Percentiles rank a stretch among this genome's conserved stretches.
phyloP scores from a whole-genome alignment of 805 yeast genomes.

The Wickerhamomyces xylosicus region DNA sequence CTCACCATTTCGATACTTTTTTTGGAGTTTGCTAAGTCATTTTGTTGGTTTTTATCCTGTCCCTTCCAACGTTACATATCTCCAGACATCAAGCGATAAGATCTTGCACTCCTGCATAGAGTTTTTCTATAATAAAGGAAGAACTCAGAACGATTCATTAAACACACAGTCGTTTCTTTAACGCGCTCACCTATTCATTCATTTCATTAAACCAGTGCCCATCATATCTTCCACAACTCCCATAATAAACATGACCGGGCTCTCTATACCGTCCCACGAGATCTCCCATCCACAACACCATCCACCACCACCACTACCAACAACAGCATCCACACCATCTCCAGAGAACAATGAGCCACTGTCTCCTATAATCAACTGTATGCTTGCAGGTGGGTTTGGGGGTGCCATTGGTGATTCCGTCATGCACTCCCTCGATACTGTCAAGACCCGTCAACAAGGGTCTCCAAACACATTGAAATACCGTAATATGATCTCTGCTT shows the following conservation, averaged over 20 bases:
- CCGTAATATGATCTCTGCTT: constrained; percentile 66
- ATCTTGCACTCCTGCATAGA: too few relatives aligned
- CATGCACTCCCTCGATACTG: constrained; percentile 96
- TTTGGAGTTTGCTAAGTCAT: too few relatives aligned
- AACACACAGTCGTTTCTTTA: too few relatives aligned
- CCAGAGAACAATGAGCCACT: background rate
- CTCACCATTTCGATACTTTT: too few relatives aligned
- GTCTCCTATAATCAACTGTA: constrained; percentile 42
- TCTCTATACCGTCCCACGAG: background rate
- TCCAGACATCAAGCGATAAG: too few relatives aligned
- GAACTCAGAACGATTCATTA: too few relatives aligned
- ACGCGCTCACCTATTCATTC: background rate
- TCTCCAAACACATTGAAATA: constrained; percentile 62
- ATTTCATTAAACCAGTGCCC: background rate
- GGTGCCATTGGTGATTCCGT: constrained; percentile 86
- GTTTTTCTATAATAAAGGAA: too few relatives aligned
- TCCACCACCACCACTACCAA: constrained; percentile 5
- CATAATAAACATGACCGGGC: background rate
- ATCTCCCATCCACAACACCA: constrained; percentile 9
- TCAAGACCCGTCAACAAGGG: constrained; percentile 97
- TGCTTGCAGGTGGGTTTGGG: constrained; percentile 90
- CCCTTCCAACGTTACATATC: too few relatives aligned
- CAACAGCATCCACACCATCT: background rate
- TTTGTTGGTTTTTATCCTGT: too few relatives aligned
- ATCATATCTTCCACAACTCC: background rate